Evolutionary conservation across 2,329 filamentous ascomycete species (phyloP), one percentile per base, ranked within the genome.

Genomic region (Verticillium nonalfalfae): DNA sequence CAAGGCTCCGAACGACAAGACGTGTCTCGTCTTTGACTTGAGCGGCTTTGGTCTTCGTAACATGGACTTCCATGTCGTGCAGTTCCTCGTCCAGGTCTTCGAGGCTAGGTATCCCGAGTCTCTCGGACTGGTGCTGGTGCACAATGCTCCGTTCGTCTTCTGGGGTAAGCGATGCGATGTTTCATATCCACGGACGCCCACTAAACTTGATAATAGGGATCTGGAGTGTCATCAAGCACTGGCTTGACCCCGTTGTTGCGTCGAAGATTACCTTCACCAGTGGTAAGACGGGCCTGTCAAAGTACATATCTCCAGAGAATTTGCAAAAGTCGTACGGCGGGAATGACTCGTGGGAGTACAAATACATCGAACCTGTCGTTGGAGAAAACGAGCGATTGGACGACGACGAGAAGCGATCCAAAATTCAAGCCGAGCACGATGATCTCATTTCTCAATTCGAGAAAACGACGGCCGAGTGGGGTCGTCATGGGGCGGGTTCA

Each of bases 61-160:
- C 74, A 91, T 92, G 81, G 89, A 92, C 73, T 91, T 91, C 71
- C 81, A 85, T 0, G 88, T 89, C 0, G 86, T 91, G 59, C 91
- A 90, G 67, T 91, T 91, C 76, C 89, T 92, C 78, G 90, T 91
- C 74, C 89, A 90, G 67, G 89, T 88, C 69, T 90, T 92, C 68
- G 89, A 92, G 75, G 88, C 89, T 57, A 90, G 91, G 69, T 92
- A 91, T 68, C 89, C 89, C 1, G 89, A 92, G 71, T 89, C 85
- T 0, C 78, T 92, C 2, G 89, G 88, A 40, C 77, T 82, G 1
- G 86, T 91, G 4, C 82, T 91, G 52, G 86, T 92, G 56, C 90
- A 91, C 77, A 90, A 91, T 70, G 84, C 89, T 0, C 89, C 89
- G 3, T 91, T 88, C 84, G 78, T 91, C 56, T 91, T 92, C 76